These are phyloP conservation scores for Aquanectria penicillioides DNA, from an alignment of 2,329 filamentous ascomycete species.

Conservation along the genomic window DNA sequence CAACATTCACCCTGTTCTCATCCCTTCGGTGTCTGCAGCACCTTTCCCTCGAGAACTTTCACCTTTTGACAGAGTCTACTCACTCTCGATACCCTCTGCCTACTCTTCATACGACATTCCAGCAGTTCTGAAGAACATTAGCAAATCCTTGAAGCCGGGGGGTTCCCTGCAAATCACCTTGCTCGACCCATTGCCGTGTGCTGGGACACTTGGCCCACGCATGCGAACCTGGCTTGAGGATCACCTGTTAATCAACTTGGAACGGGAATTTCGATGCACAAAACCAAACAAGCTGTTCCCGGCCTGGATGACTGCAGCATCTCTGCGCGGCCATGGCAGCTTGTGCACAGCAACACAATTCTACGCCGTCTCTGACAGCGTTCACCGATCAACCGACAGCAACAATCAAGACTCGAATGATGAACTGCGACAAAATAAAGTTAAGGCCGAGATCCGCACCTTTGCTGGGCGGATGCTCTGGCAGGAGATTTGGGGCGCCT, in stretches of 20 bases:
- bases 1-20: constrained; percentile 53
- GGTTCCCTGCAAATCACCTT: constrained; percentile 69
- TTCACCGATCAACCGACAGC: constrained; percentile 32
- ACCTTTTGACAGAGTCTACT: constrained; percentile 61
- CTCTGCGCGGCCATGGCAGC: constrained; percentile 59
- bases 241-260: constrained; percentile 67
- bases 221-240: constrained; percentile 71
- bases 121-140: constrained; percentile 63
- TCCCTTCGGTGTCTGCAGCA: constrained; percentile 49
- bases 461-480: constrained; percentile 67
- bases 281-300: constrained; percentile 69
- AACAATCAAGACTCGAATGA: constrained; percentile 38
- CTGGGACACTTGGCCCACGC: constrained; percentile 64
- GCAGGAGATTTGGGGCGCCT: constrained; percentile 68
- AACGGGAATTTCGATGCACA: constrained; percentile 66
- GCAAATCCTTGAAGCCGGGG: constrained; percentile 63
- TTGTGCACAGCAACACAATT: constrained; percentile 60
- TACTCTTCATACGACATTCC: constrained; percentile 67
- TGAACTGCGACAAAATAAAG: constrained; percentile 43
- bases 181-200: constrained; percentile 69
- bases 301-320: constrained; percentile 66
- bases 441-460: constrained; percentile 60
- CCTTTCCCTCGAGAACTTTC: constrained; percentile 52
- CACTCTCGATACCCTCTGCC: constrained; percentile 65
- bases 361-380: constrained; percentile 53